Base-by-base conservation (phyloP, 768 basidiomycete genomes). In the Asterophora parasitica region DNA sequence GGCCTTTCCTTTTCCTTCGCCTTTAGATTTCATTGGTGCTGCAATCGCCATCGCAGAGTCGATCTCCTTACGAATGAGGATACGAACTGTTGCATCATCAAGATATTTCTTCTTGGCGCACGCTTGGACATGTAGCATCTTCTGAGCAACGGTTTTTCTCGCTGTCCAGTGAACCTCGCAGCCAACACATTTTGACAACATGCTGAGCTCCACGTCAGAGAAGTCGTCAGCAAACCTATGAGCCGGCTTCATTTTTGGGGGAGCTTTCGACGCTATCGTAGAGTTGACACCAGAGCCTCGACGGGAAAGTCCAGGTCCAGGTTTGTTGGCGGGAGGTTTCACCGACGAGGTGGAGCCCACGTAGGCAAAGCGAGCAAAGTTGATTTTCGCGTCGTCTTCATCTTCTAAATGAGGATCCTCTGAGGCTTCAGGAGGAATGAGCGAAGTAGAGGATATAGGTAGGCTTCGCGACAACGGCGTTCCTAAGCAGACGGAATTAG, bases 101-200 rank as follows among this genome's bases (percentile, higher is more conserved):
- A 83, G 64, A 4, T 61, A 66, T 16, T 70, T 68, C 62, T 83
- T 89, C 64, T 75, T 82, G 10, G 84, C 79, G 61, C 90, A 92
- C 5, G 71, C 67, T 41, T 72, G 72, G 33, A 92, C 77, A 59
- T 92, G 90, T 2, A 71, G 54, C 59, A 77, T 63, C 62, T 92
- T 92, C 57, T 83, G 79, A 13, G 64, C 53, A 9, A 66, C 66
- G 3, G 76, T 76, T 61, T 92, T 92, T 45, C 76, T 73, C 10
- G 78, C 66, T 3, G 85, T 91, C 89, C 89, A 92, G 1, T 63
- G 63, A 11, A 74, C 58, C 17, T 79, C 77, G 54, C 88, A 91
- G 31, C 75, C 72, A 36, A 88, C 69, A 55, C 88, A 91, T 55
- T 69, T 78, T 9, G 66, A 61, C 1, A 90, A 58, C 19, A 60